Conservation (phyloP, 2,329 filamentous ascomycete species). For the Exophiala dermatitidis region DNA sequence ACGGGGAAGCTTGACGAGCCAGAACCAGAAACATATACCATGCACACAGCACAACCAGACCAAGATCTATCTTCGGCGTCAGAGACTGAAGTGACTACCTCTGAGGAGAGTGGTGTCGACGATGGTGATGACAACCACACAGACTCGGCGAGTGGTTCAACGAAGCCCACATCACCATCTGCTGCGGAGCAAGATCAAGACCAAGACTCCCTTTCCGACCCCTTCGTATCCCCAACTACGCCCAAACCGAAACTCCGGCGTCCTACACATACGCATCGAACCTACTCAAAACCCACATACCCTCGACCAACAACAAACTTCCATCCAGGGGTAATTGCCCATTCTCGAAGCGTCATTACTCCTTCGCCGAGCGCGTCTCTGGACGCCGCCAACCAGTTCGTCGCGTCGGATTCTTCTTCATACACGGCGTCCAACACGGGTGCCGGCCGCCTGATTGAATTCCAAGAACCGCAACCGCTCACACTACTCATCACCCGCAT, state of each 20-base stretch:
- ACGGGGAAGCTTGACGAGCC: conserved; percentile 44
- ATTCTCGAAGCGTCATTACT: conserved; percentile 49
- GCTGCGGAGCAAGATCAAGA: conserved; percentile 6
- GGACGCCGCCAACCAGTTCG: conserved; percentile 24
- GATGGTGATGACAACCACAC: too few relatives aligned
- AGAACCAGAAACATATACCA: conserved; percentile 22
- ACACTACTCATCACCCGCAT: conserved; percentile 56
- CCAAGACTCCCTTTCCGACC: conserved; percentile 30
- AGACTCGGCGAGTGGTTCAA: conserved; percentile 7
- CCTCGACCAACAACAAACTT: conserved; percentile 30
- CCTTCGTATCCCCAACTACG: conserved; percentile 27
- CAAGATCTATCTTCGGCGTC: conserved; percentile 23
- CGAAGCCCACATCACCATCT: conserved; percentile 19
- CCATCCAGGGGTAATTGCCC: conserved; percentile 36
- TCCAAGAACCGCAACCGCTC: conserved; percentile 47
- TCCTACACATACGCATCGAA: conserved; percentile 16
- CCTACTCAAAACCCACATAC: conserved; percentile 38
- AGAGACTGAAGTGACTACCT: conserved; percentile 25
- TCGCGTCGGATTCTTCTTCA: conserved; percentile 32
- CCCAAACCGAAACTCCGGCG: conserved; percentile 13
- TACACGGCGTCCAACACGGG: conserved; percentile 44
- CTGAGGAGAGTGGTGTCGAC: conserved; percentile 13
- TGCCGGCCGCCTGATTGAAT: conserved; percentile 55
- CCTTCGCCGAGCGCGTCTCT: conserved; percentile 39
- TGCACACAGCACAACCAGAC: not conserved